Evolutionary conservation across 495 filamentous ascomycete genomes (phyloP), one percentile per base, ranked within the genome.

Genomic region (Penicillium macrosclerotiorum): DNA sequence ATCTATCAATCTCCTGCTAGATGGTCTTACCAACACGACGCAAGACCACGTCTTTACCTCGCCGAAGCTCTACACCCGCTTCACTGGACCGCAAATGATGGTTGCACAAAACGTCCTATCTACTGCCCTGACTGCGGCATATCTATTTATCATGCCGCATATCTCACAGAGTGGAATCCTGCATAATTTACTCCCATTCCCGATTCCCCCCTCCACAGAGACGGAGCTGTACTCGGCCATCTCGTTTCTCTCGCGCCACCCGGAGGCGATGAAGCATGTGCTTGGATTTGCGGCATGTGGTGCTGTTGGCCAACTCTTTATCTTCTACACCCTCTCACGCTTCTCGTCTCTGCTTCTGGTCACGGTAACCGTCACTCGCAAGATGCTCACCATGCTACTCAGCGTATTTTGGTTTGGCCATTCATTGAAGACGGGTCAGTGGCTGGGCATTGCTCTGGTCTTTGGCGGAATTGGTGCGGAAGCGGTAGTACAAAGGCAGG

Each of bases 361-460:
- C 9, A 98, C 93, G 8, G 90, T 98, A 0, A 98, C 91, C 2
- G 93, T 98, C 8, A 98, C 93, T 33, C 77, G 93, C 52, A 98
- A 98, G 73, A 98, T 98, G 94, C 77, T 96, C 60, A 96, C 90
- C 47, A 98, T 98, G 93, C 86, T 97, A 49, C 76, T 98, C 32
- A 92, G 86, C 48, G 93, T 98, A 19, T 73, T 97, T 40, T 89
- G 87, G 74, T 98, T 96, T 67, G 93, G 94, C 22, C 94, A 98
- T 63, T 78, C 77, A 39, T 73, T 98, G 40, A 85, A 78, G 16
- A 66, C 73, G 26, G 94, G 91, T 74, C 93, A 98, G 70, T 89
- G 89, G 87, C 72, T 95, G 20, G 93, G 93, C 40, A 90, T 98
- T 30, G 83, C 77, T 0, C 76, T 98, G 46, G 93, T 98, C 3